Evolutionary conservation across 2,329 filamentous ascomycete species (phyloP).

Genomic region (Cordyceps tenuipes): DNA sequence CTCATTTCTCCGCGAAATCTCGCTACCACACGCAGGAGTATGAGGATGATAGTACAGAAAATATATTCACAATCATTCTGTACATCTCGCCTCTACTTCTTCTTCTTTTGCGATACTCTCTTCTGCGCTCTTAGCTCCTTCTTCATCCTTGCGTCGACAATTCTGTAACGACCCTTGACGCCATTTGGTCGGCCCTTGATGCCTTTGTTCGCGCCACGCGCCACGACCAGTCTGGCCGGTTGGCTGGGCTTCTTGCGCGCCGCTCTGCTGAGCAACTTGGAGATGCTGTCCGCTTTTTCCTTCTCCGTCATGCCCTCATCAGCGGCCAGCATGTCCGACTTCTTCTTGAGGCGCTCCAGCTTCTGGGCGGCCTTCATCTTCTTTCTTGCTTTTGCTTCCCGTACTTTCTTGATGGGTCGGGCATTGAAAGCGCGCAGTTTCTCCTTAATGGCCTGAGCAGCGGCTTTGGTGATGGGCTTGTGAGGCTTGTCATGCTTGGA

Average conservation of each 20-base stretch:
- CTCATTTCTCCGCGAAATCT: slow-evolving; percentile 41
- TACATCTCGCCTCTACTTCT: slow-evolving; percentile 24
- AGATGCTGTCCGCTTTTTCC: slow-evolving; percentile 84
- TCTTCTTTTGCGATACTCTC: slow-evolving; percentile 65
- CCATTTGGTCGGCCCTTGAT: slow-evolving; percentile 80
- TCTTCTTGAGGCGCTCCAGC: slow-evolving; percentile 93
- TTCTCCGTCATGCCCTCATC: slow-evolving; percentile 92
- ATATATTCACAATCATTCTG: slow-evolving; percentile 11
- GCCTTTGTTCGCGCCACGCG: slow-evolving; percentile 73
- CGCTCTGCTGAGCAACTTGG: slow-evolving; percentile 72
- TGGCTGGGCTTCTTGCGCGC: slow-evolving; percentile 79
- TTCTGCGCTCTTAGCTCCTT: slow-evolving; percentile 90
- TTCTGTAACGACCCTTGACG: slow-evolving; percentile 94
- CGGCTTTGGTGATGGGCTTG: slow-evolving; percentile 86
- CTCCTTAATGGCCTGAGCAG: slow-evolving; percentile 85
- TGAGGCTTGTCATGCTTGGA: slow-evolving; percentile 71
- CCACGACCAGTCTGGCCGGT: slow-evolving; percentile 81
- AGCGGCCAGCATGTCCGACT: slow-evolving; percentile 79
- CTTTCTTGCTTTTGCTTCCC: slow-evolving; percentile 92
- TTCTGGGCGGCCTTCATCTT: slow-evolving; percentile 89
- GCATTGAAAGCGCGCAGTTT: slow-evolving; percentile 90
- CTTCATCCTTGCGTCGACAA: slow-evolving; percentile 92
- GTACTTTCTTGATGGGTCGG: slow-evolving; percentile 97
- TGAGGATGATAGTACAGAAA: slow-evolving; percentile 9
- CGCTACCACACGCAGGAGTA: slow-evolving; percentile 18